Conservation (phyloP, 768 basidiomycete species). For the Mycena indigotica region DNA sequence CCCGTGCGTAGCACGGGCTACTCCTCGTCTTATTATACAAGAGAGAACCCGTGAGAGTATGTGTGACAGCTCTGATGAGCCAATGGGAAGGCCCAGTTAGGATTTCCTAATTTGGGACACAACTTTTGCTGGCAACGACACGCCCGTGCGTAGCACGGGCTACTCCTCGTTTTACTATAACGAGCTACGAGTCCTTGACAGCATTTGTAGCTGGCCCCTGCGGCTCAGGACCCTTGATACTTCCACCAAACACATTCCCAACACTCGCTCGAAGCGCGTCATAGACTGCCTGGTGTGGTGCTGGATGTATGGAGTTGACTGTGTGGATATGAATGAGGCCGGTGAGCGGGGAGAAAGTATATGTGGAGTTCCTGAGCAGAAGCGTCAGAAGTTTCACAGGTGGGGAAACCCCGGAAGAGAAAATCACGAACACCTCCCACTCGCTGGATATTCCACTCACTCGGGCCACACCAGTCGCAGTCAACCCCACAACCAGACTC, state of each 20-base stretch:
- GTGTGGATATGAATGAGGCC: slow-evolving; percentile 67
- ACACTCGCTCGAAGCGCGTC: slow-evolving; percentile 51
- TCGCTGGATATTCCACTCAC: slow-evolving; percentile 64
- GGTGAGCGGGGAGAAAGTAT: slow-evolving; percentile 67
- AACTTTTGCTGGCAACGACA: no score
- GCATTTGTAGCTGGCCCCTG: background rate
- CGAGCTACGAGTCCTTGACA: background rate
- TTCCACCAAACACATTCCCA: background rate
- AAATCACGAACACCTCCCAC: slow-evolving; percentile 69
- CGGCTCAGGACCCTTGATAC: background rate
- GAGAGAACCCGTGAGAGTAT: no score
- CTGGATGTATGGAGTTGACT: slow-evolving; percentile 77
- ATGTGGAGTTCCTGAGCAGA: slow-evolving; percentile 62
- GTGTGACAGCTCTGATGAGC: no score
- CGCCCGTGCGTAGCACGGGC: no score
- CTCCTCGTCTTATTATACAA: no score
- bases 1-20: no score
- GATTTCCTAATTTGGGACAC: no score
- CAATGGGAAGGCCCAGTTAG: no score
- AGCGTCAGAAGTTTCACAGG: background rate
- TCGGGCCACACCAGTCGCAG: slow-evolving; percentile 59
- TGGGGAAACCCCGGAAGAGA: no score
- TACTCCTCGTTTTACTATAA: no score
- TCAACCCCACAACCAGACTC: slow-evolving; percentile 55
- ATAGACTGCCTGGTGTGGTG: slow-evolving; percentile 72